These are phyloP conservation scores for Sporothrix mexicana DNA, from an alignment of 2,329 filamentous ascomycete genomes.

Conservation along the genomic window DNA sequence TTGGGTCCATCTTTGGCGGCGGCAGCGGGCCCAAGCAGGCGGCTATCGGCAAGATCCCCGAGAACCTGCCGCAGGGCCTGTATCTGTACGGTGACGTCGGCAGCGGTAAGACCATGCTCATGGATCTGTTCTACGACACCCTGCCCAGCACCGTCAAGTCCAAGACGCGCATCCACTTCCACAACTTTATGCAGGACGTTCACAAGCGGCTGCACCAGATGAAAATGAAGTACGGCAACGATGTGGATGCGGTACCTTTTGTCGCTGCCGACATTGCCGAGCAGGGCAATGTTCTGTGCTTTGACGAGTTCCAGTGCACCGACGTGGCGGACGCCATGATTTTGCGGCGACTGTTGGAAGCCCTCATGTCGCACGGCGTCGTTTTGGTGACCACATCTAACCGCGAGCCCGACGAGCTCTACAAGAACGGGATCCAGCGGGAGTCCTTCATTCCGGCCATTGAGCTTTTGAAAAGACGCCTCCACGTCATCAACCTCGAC, in stretches of 20 bases:
- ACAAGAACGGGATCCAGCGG: slow-evolving; percentile 97
- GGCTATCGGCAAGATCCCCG: slow-evolving; percentile 63
- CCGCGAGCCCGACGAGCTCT: slow-evolving; percentile 92
- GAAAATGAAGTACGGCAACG: slow-evolving; percentile 86
- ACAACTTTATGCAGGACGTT: slow-evolving; percentile 99
- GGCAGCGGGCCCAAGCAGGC: slow-evolving; percentile 38
- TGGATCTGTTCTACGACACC: slow-evolving; percentile 97
- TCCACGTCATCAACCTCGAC: slow-evolving; percentile 92
- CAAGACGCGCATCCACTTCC: slow-evolving; percentile 95
- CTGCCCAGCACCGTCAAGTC: slow-evolving; percentile 77
- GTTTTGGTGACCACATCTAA: slow-evolving; percentile 96
- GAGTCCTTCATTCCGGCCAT: slow-evolving; percentile 96
- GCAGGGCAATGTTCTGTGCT: slow-evolving; percentile 84
- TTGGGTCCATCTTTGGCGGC: slow-evolving; percentile 64
- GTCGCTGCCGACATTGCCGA: slow-evolving; percentile 94
- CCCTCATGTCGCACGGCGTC: slow-evolving; percentile 94
- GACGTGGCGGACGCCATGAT: slow-evolving; percentile 99
- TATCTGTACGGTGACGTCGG: slow-evolving; percentile 98
- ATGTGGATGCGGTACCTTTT: slow-evolving; percentile 88
- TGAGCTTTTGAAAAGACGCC: slow-evolving; percentile 80
- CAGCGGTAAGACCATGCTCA: slow-evolving; percentile 98
- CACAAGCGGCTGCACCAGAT: slow-evolving; percentile 88
- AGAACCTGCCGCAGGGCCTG: slow-evolving; percentile 81
- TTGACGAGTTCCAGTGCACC: slow-evolving; percentile 98
- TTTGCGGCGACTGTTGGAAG: slow-evolving; percentile 77